Evolutionary conservation across 2,329 filamentous ascomycete genomes (phyloP), one percentile per base, ranked within the genome.

Genomic region (Verticillium dahliae): DNA sequence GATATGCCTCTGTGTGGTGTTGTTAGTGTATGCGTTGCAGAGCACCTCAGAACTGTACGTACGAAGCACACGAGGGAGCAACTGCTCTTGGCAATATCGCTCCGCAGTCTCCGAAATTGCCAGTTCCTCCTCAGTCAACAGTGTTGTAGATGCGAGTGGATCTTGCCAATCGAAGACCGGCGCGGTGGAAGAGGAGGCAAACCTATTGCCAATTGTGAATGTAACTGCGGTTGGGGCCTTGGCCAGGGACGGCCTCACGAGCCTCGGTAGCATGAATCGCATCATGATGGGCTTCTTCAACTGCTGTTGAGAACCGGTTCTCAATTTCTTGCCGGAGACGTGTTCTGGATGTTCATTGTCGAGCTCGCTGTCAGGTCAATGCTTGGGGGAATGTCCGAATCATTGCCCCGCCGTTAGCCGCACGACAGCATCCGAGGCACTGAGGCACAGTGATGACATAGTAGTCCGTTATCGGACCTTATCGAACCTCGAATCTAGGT

Each of bases 61-160:
- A 97, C 93, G 89, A 63, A 97, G 81, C 58, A 99, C 90, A 66
- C 94, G 83, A 58, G 95, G 95, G 52, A 90, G 80, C 78, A 99
- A 81, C 63, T 86, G 85, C 73, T 98, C 93, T 75, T 98, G 94
- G 73, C 93, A 98, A 72, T 98, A 99, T 64, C 91, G 85, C 75
- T 96, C 90, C 38, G 94, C 94, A 6, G 92, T 96, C 69, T 97
- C 92, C 52, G 90, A 83, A 67, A 99, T 94, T 14, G 93, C 92
- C 66, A 91, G 73, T 75, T 99, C 95, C 63, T 99, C 95, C 67
- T 96, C 91, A 1, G 92, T 97, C 70, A 92, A 84, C 55, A 97
- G 78, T 70, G 86, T 89, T 69, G 86, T 87, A 39, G 88, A 82
- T 33, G 83, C 84, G 62, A 99, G 80, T 22, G 95, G 93, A 72